A percentile compares a stretch with the other conserved stretches of the same genome.
These are phyloP conservation scores for Nyctanthes arbortristis DNA, from an alignment of 257 asterid species.

Conservation along the genomic window DNA sequence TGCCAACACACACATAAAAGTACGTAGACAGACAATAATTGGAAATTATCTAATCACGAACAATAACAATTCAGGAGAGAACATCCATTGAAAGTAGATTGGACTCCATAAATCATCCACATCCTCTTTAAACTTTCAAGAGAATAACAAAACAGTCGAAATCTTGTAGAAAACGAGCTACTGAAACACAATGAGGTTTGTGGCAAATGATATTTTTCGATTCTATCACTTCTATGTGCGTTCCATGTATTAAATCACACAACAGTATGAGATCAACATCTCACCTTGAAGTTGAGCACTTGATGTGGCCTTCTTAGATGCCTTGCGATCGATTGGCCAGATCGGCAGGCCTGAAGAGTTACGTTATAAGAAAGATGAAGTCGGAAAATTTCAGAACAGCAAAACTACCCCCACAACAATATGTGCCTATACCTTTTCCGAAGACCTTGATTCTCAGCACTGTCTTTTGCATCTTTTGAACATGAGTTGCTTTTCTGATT, in stretches of 20 bases:
- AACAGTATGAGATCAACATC: constrained; percentile 19
- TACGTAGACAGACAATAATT: not conserved
- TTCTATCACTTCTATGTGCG: constrained; percentile 1
- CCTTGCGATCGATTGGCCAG: constrained; percentile 64
- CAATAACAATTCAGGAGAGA: not conserved
- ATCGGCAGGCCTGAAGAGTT: constrained; percentile 63
- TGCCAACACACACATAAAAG: not conserved
- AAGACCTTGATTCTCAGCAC: constrained; percentile 30
- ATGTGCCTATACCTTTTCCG: constrained; percentile 39
- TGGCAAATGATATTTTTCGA: not conserved
- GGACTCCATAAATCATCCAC: not conserved
- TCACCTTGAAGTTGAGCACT: constrained; percentile 59
- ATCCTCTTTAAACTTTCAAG: constrained; percentile 7
- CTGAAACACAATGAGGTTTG: not conserved
- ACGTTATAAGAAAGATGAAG: constrained; percentile 19
- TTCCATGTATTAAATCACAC: not conserved
- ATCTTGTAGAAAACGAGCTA: constrained; percentile 2
- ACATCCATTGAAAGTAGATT: not conserved
- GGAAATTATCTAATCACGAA: no score
- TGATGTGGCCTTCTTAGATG: constrained; percentile 61
- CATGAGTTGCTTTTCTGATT: constrained; percentile 40
- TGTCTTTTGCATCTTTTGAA: constrained; percentile 38
- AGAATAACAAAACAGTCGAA: constrained; percentile 2
- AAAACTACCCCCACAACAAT: constrained; percentile 13
- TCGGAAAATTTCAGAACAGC: not conserved